A percentile compares a stretch with the other conserved stretches of the same genome.
Conservation (phyloP, 2,329 filamentous ascomycete genomes). For the Botrytis deweyae region DNA sequence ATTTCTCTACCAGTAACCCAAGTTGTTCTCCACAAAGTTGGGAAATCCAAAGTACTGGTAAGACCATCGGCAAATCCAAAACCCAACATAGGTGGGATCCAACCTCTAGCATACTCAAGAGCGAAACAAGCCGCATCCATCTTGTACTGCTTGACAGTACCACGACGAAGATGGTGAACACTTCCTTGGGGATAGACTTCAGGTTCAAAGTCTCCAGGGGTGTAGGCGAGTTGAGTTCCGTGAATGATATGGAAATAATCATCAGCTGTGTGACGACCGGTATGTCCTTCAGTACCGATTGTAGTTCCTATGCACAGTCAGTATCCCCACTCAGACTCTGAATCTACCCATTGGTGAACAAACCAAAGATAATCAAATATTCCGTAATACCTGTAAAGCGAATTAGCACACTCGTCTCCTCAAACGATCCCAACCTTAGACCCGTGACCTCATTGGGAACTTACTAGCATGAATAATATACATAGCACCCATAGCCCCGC, state of each 20-base stretch:
- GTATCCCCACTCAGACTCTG: not conserved
- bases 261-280: constrained; percentile 84
- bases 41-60: constrained; percentile 77
- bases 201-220: constrained; percentile 63
- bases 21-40: constrained; percentile 79
- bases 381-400: constrained; percentile 67
- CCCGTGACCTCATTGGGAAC: constrained; percentile 37
- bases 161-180: constrained; percentile 70
- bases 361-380: constrained; percentile 82
- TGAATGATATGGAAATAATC: constrained; percentile 92
- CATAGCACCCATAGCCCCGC: constrained; percentile 90
- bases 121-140: constrained; percentile 77
- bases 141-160: constrained; percentile 77
- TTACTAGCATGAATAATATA: constrained; percentile 82
- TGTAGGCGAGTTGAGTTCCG: constrained; percentile 75
- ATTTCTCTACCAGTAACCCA: constrained; percentile 74
- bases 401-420: constrained; percentile 21
- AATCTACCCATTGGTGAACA: constrained; percentile 15
- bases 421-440: constrained; percentile 6
- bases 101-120: constrained; percentile 80
- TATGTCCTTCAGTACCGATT: constrained; percentile 83
- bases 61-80: constrained; percentile 85
- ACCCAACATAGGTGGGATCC: constrained; percentile 90
- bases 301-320: constrained; percentile 55
- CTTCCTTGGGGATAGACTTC: constrained; percentile 69